Evolutionary conservation across 495 filamentous ascomycete species (phyloP), one percentile per base, ranked within the genome.

Genomic region (Penicillium lagena): DNA sequence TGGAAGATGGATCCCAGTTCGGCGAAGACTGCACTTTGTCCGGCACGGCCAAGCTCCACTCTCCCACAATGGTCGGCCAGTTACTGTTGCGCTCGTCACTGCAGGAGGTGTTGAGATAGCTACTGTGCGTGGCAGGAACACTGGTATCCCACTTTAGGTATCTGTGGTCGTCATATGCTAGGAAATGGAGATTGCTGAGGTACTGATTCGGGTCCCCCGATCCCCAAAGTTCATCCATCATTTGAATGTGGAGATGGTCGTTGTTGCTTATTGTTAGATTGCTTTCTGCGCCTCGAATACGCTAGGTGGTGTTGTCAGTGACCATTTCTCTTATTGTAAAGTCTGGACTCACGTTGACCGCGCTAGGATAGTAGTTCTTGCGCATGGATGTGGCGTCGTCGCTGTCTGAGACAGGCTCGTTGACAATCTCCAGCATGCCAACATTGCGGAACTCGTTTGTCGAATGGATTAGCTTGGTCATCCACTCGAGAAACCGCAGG

Each of bases 391-490:
- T 35, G 2, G 54, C 52, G 29, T 63, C 43, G 41, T 48, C 58
- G 37, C 42, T 48, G 30, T 63, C 49, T 43, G 70, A 64, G 4
- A 71, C 48, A 4, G 81, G 81, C 63, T 83, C 80, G 59, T 84
- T 84, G 32, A 84, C 60, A 15, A 82, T 57, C 44, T 80, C 68
- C 9, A 83, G 46, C 63, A 77, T 79, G 27, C 81, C 79, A 38
- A 82, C 79, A n/a, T 68, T 78, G 30, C 65, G 50, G 52, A 74
- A 77, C 30, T 70, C 71, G 34, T 51, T 38, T 49, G 75, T 76
- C 4, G 59, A 66, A 50, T 82, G 79, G 45, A 79, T 71, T n/a
- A 60, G 63, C 13, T 70, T 67, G 5, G 75, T 69, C 57, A 84
- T 73, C 76, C 75, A 81, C 43, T 76, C 69, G 22, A 82, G 71